Evolutionary conservation across 73 alveolate genomes (phyloP).

Genomic region (Paramecium sexaurelia): DNA sequence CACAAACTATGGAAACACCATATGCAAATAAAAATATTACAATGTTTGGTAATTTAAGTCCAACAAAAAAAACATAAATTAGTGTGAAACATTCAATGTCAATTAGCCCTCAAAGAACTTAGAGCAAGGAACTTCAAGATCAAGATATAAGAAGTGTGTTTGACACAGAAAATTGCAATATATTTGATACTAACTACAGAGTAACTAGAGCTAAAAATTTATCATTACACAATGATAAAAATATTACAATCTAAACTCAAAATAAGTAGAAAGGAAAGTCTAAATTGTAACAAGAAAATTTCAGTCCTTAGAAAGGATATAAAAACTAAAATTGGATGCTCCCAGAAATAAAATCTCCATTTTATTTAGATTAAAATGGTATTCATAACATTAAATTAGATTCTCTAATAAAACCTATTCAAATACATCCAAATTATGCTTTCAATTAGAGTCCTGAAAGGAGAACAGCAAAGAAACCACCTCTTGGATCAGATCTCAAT

Average conservation of each 20-base stretch:
- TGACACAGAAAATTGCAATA: neutral
- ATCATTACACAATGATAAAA: conserved; percentile 2
- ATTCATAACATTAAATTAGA: neutral
- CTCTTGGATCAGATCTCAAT: neutral
- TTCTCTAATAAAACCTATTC: conserved; percentile 13
- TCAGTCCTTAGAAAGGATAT: conserved; percentile 29
- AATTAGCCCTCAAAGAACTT: neutral
- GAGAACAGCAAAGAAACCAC: neutral
- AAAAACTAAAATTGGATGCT: conserved; percentile 37
- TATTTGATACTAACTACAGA: neutral
- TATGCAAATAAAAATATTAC: conserved; percentile 28
- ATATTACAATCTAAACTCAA: neutral
- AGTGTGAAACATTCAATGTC: neutral
- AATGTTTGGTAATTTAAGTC: conserved; percentile 10
- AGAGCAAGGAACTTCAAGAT: neutral
- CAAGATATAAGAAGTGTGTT: neutral
- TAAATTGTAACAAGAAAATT: neutral
- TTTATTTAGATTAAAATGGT: neutral
- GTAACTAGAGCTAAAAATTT: neutral
- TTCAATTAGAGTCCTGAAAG: neutral
- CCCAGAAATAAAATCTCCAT: conserved; percentile 31
- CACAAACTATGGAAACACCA: conserved; percentile 4
- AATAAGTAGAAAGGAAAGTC: neutral
- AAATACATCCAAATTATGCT: neutral
- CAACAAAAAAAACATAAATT: neutral